Conservation (phyloP, 257 asterid species). For the Hygrophila difformis region DNA sequence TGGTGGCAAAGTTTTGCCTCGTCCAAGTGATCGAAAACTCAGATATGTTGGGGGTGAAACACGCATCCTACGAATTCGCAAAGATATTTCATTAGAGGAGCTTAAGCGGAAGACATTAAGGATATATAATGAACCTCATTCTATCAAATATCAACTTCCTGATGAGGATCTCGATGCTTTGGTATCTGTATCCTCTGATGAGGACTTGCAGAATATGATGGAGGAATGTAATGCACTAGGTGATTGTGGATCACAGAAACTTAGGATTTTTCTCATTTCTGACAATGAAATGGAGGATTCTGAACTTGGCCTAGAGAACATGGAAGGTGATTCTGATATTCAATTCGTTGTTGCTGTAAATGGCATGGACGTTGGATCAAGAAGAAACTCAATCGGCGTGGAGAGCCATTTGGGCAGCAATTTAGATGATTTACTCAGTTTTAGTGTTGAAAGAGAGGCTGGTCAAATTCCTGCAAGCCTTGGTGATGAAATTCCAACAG, state of each 20-base stretch:
- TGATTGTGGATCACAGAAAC: constrained; percentile 62
- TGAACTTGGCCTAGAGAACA: constrained; percentile 45
- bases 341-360: constrained; percentile 80
- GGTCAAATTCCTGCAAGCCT: constrained; percentile 29
- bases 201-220: constrained; percentile 85
- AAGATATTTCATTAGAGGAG: constrained; percentile 64
- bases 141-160: constrained; percentile 88
- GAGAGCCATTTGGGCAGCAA: constrained; percentile 52
- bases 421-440: constrained; percentile 58
- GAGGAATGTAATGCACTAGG: constrained; percentile 64
- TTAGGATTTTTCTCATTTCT: constrained; percentile 68
- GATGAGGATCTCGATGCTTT: constrained; percentile 96
- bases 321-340: constrained; percentile 59
- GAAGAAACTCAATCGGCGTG: constrained; percentile 52
- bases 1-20: constrained; percentile 85
- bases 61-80: constrained; percentile 58
- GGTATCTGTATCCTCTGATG: constrained; percentile 86
- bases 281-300: constrained; percentile 54
- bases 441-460: constrained; percentile 40
- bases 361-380: constrained; percentile 67
- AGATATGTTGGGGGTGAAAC: constrained; percentile 97
- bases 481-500: constrained; percentile 26
- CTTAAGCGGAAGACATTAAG: constrained; percentile 54
- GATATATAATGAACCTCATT: constrained; percentile 41
- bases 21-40: constrained; percentile 90